Base-by-base conservation (phyloP, 441 rosid species). In the Theobroma grandiflorum region DNA sequence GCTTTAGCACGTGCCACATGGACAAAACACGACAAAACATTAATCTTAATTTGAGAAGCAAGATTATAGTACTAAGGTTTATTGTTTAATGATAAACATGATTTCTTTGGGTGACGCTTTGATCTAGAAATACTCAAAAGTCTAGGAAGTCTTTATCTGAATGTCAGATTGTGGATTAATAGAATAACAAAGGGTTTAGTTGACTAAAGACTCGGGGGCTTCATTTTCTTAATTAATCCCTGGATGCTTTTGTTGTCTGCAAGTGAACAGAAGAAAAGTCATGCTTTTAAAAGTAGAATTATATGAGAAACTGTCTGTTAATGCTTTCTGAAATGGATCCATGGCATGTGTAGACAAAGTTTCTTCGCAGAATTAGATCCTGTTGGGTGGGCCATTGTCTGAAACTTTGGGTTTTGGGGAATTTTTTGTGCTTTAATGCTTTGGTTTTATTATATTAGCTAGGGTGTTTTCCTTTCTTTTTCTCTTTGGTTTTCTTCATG, bases 211-310 rank as follows among this genome's bases (percentile, higher is more conserved):
- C 31, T 33, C 20, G 14, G 45, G 8, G 38, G n/a, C 22, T 26
- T 16, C 33, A 33, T 74, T 43, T 12, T 15, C 38, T 62, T 58
- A 74, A 31, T n/a, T 53, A 71, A 35, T 69, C 72, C 33, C 38
- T 40, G 63, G 84, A 86, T 83, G 76, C 86, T 80, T 83, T 63
- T 71, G 78, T 83, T 70, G 76, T 52, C 66, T 47, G 68, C 78
- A 82, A 84, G 75, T 72, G 68, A 79, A 80, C 87, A 82, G 16
- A 81, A 78, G 78, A 83, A 86, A 85, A 81, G 84, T 75, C 84
- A 83, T 62, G 52, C 35, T 57, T 59, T 55, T 68, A 75, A 77
- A 64, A 79, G 53, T 68, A 83, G 67, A 75, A 82, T 69, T 62
- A 59, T 52, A 77, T 52, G 85, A 2, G n/a, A 64, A 72, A 22